These are phyloP conservation scores for Hyaloscypha hepaticicola DNA, from an alignment of 495 filamentous ascomycete species.

Conservation along the genomic window DNA sequence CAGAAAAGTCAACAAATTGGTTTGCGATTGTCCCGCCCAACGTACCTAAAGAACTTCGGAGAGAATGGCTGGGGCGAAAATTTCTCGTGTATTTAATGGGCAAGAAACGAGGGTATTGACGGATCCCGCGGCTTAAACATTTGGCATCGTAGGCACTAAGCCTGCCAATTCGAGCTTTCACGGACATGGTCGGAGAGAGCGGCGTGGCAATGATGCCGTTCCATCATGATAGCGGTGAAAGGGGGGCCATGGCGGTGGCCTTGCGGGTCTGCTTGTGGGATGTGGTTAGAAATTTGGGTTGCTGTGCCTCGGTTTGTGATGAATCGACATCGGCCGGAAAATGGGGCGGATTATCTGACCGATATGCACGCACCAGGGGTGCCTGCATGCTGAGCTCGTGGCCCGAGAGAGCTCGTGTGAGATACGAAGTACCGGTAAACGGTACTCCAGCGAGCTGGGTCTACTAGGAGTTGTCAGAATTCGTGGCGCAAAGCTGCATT, in stretches of 20 bases:
- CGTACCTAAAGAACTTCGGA: constrained; percentile 8
- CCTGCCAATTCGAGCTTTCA: background rate
- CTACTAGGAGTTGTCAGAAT: too few relatives aligned
- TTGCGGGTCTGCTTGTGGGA: background rate
- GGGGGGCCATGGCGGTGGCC: background rate
- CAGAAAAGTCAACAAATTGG: constrained; percentile 1
- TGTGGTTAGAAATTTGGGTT: background rate
- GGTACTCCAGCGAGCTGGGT: too few relatives aligned
- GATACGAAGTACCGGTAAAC: too few relatives aligned
- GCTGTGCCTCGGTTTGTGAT: too few relatives aligned
- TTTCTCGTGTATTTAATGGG: background rate
- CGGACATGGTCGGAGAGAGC: background rate
- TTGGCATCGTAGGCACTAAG: background rate
- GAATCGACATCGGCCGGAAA: too few relatives aligned
- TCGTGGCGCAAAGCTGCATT: too few relatives aligned
- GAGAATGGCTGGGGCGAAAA: background rate
- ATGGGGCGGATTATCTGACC: background rate
- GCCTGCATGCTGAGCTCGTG: too few relatives aligned
- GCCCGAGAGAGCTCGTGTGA: too few relatives aligned
- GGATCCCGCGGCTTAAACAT: background rate
- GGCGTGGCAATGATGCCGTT: background rate
- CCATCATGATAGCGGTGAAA: background rate
- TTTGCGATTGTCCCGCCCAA: background rate
- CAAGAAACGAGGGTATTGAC: background rate
- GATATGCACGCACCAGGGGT: background rate